Base-by-base conservation (phyloP, 176 grass and related monocot genomes). In the Tillandsia leiboldiana region DNA sequence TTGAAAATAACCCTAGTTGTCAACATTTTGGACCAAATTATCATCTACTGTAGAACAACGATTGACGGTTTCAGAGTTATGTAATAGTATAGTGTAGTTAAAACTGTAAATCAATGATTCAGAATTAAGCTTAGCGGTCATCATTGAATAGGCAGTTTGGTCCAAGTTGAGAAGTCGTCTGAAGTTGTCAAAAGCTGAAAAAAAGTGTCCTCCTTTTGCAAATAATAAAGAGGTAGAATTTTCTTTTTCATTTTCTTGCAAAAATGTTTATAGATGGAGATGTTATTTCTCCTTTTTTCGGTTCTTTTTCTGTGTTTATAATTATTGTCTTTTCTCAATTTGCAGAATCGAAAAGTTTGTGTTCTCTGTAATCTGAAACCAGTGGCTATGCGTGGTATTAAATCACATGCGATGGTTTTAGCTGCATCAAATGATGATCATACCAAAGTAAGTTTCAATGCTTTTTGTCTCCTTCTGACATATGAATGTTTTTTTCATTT, bases 331-430 rank as follows among this genome's bases (percentile, higher is more conserved):
- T 64, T 29, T 78, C 53, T 27, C 22, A 20, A 71, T 70, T 47
- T 48, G 66, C 84, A 97, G 89, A 78, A 81, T 68, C 82, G 77
- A 61, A 93, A 83, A 74, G 87, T 90, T 3, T 93, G 94, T 14
- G 89, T 99, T 18, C 77, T 93, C 64, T 99, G 94, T 70, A 99
- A 99, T 84, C 69, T 93, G 77, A 99, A 99, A 67, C 94, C 89
- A 0, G 94, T 83, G 56, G 87, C 89, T 53, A 99, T 93, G 94
- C 81, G 87, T 0, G 89, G 94, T 50, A 97, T 90, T 57, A 99
- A 99, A 66, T 93, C 89, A 68, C 89, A 90, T 77, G 89, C 89
- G 2, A 93, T 99, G 94, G 94, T 99, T 83, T 80, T 99, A 72
- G 94, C 94, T 75, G 89, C 94, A 74, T 99, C 94, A 8, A 93